Percentiles rank a stretch among this genome's conserved stretches.
Conservation (phyloP, 345 rosid species). For the Populus euphratica region DNA sequence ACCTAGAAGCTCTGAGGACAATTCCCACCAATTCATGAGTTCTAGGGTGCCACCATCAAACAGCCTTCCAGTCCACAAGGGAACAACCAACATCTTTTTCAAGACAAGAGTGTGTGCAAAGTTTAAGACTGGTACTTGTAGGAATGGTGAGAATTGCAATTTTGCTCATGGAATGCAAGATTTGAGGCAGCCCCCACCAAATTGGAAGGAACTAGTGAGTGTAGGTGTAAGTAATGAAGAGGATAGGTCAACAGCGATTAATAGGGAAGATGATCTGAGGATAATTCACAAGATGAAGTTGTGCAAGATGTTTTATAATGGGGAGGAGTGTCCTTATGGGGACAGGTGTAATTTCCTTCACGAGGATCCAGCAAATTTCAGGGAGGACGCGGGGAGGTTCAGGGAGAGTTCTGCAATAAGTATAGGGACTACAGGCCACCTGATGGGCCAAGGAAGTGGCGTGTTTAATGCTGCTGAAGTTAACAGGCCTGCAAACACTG, state of each 20-base stretch:
- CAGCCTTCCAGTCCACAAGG: conserved; percentile 56
- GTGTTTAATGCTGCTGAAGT: conserved; percentile 41
- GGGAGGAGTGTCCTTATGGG: conserved; percentile 95
- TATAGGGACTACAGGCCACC: conserved; percentile 48
- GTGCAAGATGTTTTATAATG: conserved; percentile 88
- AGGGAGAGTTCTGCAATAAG: conserved; percentile 79
- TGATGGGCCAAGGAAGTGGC: conserved; percentile 32
- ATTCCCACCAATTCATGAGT: conserved; percentile 23
- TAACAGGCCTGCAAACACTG: conserved; percentile 35
- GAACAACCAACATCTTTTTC: conserved; percentile 70
- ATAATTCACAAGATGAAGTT: conserved; percentile 89
- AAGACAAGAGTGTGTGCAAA: conserved; percentile 86
- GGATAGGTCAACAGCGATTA: conserved; percentile 49
- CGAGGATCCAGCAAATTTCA: conserved; percentile 72
- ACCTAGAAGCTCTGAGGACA: conserved; percentile 60
- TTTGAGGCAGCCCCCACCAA: conserved; percentile 84
- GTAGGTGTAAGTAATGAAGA: conserved; percentile 42
- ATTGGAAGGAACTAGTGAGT: conserved; percentile 88
- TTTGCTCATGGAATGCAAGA: conserved; percentile 92
- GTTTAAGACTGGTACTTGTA: conserved; percentile 58
- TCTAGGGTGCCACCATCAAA: conserved; percentile 24
- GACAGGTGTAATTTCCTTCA: conserved; percentile 93
- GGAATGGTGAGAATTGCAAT: conserved; percentile 91
- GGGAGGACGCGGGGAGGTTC: conserved; percentile 61
- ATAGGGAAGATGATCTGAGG: conserved; percentile 89